Conservation (phyloP, 306 rosid genomes). For the Crataegus laevigata region DNA sequence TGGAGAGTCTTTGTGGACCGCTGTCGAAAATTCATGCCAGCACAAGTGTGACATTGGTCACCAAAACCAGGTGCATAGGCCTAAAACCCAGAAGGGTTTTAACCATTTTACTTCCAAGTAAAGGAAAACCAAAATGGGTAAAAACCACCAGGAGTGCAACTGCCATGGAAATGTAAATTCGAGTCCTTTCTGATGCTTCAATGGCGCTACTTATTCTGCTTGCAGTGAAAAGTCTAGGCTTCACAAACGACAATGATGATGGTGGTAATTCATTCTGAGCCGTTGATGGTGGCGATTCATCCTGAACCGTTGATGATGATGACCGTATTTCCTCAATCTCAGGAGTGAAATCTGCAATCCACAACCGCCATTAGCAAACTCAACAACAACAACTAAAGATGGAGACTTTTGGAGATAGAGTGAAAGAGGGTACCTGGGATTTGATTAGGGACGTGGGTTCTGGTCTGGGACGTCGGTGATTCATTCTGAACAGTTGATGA, state of each 20-base stretch:
- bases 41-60: slow-evolving; percentile 56
- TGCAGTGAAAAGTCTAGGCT: slow-evolving; percentile 24
- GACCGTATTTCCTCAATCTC: neutral
- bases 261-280: slow-evolving; percentile 13
- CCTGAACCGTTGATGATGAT: slow-evolving; percentile 1
- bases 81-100: slow-evolving; percentile 35
- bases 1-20: slow-evolving; percentile 20
- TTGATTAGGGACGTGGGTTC: slow-evolving; percentile 11
- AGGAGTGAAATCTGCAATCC: neutral
- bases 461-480: neutral
- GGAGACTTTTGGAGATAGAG: neutral
- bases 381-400: neutral
- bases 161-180: slow-evolving; percentile 40
- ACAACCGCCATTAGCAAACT: neutral
- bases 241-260: neutral
- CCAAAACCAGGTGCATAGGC: slow-evolving; percentile 58
- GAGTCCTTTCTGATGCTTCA: slow-evolving; percentile 41
- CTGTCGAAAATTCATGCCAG: slow-evolving; percentile 33
- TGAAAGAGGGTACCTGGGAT: slow-evolving; percentile 27
- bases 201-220: slow-evolving; percentile 46
- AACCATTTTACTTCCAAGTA: slow-evolving; percentile 27
- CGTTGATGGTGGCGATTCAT: slow-evolving; percentile 6
- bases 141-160: slow-evolving; percentile 49
- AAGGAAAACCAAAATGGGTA: slow-evolving; percentile 39
- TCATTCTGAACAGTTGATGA: slow-evolving; percentile 14